These are phyloP conservation scores for Malbranchea zuffiana DNA, from an alignment of 2,329 filamentous ascomycete genomes.

Conservation along the genomic window DNA sequence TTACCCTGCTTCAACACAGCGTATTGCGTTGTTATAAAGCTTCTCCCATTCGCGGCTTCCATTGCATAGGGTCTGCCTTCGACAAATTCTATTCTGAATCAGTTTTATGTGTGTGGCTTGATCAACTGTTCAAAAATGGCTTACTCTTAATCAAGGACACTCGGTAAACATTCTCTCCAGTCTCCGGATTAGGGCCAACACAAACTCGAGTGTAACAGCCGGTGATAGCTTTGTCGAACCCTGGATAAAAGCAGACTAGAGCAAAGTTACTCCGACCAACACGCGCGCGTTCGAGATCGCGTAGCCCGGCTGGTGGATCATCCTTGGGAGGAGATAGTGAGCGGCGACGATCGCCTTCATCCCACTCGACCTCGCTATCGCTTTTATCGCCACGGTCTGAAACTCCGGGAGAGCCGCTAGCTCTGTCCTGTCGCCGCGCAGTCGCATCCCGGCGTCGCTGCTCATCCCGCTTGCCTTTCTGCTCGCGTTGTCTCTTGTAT, in stretches of 20 bases:
- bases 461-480: constrained; percentile 43
- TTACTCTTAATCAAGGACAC: constrained; percentile 79
- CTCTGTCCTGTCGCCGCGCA: constrained; percentile 44
- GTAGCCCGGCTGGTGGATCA: constrained; percentile 58
- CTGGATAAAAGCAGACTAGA: constrained; percentile 84
- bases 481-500: constrained; percentile 51
- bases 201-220: constrained; percentile 80
- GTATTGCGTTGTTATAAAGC: constrained; percentile 77
- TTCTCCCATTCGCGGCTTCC: constrained; percentile 59
- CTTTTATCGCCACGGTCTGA: constrained; percentile 53
- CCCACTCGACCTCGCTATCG: constrained; percentile 73
- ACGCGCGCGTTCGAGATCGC: constrained; percentile 73
- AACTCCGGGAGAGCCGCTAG: constrained; percentile 52
- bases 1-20: constrained; percentile 72
- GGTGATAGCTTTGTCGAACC: constrained; percentile 68
- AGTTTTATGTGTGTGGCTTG: no score
- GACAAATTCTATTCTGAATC: constrained; percentile 64
- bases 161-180: constrained; percentile 67
- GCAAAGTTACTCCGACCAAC: constrained; percentile 79
- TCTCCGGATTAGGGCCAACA: constrained; percentile 64
- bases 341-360: constrained; percentile 44
- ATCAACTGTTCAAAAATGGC: no score
- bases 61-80: constrained; percentile 76
- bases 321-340: constrained; percentile 47
- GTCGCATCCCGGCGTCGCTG: constrained; percentile 34